Percentiles rank a stretch among this genome's conserved stretches.
These are phyloP conservation scores for Zopfia rhizophila DNA, from an alignment of 2,329 filamentous ascomycete genomes.

Conservation along the genomic window DNA sequence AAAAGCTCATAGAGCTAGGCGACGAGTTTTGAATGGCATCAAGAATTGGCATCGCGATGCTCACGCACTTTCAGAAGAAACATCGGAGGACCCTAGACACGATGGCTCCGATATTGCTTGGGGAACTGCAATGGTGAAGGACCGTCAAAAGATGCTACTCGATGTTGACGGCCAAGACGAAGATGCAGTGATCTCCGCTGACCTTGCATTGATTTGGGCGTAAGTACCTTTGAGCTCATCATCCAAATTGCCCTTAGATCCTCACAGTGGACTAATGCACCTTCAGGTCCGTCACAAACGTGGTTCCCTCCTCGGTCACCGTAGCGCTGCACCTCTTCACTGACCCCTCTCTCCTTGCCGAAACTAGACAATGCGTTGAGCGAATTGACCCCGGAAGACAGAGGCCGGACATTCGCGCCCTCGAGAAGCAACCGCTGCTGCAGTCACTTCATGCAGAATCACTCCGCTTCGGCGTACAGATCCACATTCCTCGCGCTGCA, in stretches of 20 bases:
- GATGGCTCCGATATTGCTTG: slow-evolving; percentile 23
- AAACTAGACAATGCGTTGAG: too few relatives aligned
- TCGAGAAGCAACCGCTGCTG: slow-evolving; percentile 38
- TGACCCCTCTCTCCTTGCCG: too few relatives aligned
- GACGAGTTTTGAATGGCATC: slow-evolving; percentile 6
- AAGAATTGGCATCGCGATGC: slow-evolving; percentile 11
- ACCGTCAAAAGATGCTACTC: slow-evolving; percentile 15
- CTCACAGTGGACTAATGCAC: too few relatives aligned
- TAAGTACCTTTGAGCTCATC: slow-evolving; percentile 3
- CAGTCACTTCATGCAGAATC: slow-evolving; percentile 52
- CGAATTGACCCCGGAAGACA: too few relatives aligned
- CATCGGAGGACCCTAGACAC: slow-evolving; percentile 18
- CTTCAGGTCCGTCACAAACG: too few relatives aligned
- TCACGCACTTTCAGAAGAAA: not conserved
- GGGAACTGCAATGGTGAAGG: slow-evolving; percentile 15
- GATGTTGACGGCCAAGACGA: slow-evolving; percentile 18
- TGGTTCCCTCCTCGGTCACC: too few relatives aligned
- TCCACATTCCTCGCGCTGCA: slow-evolving; percentile 27
- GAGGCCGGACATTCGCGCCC: too few relatives aligned
- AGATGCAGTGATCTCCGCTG: slow-evolving; percentile 14
- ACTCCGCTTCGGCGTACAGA: slow-evolving; percentile 38
- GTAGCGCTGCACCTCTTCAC: too few relatives aligned
- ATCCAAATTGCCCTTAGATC: not conserved
- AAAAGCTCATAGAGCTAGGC: slow-evolving; percentile 4
- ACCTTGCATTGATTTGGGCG: slow-evolving; percentile 19